Evolutionary conservation across 2,329 filamentous ascomycete species (phyloP), one percentile per base, ranked within the genome.

Genomic region (Xenoacremonium recifei): DNA sequence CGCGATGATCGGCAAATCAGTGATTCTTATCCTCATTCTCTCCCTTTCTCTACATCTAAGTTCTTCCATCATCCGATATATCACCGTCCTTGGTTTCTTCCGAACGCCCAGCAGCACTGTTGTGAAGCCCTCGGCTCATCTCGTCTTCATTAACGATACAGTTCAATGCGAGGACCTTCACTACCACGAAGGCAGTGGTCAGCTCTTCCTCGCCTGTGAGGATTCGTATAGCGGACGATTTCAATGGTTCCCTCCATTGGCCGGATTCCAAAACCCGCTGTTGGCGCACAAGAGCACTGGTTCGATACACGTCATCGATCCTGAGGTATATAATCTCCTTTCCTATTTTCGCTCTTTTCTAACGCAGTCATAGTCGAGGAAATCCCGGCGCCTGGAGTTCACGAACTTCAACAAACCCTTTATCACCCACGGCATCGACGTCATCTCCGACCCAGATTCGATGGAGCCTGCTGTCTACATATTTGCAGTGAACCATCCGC

Each of bases 151-250:
- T 9, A 58, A 68, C 0, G 73, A 78, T 47, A 82, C 80, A 0
- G 56, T 67, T 3, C 67, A 77, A 13, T 83, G 80, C 53, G 81
- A 84, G 50, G 80, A 84, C 46, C 35, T 84, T 4, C 79, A 84
- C 51, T 70, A 79, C 41, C 72, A 82, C 46, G 54, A 55, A 2
- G 57, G 68, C 0, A 73, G 70, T 13, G 66, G 71, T 0, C 44
- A 70, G 6, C 58, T 84, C 1, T 84, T 80, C 51, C 72, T 77
- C 0, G 78, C 79, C 0, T 84, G 80, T 48, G 71, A 79, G 33
- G 75, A 73, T 25, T 55, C 62, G 1, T 50, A 57, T 4, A 50
- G 55, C 0, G 62, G 62, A 0, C 64, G 78, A 0, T 71, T 71
- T 32, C 51, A 57, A 3, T 82, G 76, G 77, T 82, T 79, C 47